These are phyloP conservation scores for Plasmodium vivax DNA, from an alignment of 169 alveolate genomes.

Conservation along the genomic window DNA sequence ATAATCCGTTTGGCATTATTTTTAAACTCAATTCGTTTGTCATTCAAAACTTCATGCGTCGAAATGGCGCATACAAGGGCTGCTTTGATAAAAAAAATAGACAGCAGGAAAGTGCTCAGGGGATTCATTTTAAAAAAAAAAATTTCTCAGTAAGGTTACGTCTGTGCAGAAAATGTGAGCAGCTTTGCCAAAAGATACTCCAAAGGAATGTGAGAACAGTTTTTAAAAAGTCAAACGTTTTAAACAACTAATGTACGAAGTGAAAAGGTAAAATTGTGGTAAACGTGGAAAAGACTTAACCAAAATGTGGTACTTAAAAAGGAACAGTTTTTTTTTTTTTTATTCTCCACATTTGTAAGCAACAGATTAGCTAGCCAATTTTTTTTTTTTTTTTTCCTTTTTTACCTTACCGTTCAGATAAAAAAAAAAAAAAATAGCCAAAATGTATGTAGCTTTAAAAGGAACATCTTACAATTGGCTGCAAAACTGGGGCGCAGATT, in stretches of 20 bases:
- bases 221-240: conserved; percentile 16
- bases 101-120: conserved; percentile 8
- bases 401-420: neutral
- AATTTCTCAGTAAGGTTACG: neutral
- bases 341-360: neutral
- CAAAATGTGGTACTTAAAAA: neutral
- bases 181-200: neutral
- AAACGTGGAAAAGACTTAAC: neutral
- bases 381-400: neutral
- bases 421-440: neutral
- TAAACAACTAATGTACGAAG: neutral
- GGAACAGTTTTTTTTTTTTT: neutral
- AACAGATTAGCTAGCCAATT: neutral
- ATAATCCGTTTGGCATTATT: conserved; percentile 27
- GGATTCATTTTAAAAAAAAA: conserved; percentile 41
- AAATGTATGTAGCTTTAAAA: neutral
- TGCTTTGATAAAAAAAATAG: conserved; percentile 30
- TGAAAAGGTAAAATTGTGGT: neutral
- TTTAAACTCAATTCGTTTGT: conserved; percentile 41
- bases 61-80: neutral
- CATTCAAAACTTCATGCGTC: conserved; percentile 28
- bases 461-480: neutral
- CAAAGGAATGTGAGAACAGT: neutral
- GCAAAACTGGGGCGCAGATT: neutral
- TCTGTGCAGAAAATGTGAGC: neutral